A percentile compares a stretch with the other conserved stretches of the same genome.
Conservation (phyloP, 345 rosid species). For the Laguncularia racemosa region DNA sequence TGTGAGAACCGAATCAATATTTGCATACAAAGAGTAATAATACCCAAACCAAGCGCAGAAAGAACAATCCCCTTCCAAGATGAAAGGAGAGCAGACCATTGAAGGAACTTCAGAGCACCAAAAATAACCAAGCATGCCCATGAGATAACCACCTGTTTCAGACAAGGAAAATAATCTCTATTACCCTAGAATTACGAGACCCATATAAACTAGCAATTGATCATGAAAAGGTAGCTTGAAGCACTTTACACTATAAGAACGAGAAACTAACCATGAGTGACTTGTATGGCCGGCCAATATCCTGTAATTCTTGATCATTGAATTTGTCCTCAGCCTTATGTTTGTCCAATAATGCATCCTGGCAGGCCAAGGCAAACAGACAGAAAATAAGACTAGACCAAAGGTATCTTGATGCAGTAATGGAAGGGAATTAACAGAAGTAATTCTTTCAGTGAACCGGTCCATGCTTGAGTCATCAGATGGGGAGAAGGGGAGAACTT, state of each 20-base stretch:
- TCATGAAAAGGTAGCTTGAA: background rate
- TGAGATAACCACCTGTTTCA: slow-evolving; percentile 49
- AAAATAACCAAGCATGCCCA: slow-evolving; percentile 52
- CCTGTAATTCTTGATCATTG: slow-evolving; percentile 51
- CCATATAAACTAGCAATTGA: background rate
- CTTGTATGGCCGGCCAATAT: slow-evolving; percentile 60
- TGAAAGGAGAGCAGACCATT: slow-evolving; percentile 58
- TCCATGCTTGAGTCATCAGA: too few relatives aligned
- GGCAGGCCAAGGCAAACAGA: slow-evolving; percentile 7
- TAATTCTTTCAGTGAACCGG: too few relatives aligned
- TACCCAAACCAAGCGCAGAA: slow-evolving; percentile 38
- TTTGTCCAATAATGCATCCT: slow-evolving; percentile 83
- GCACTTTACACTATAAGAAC: background rate
- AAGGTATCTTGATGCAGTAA: too few relatives aligned
- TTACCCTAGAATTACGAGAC: slow-evolving; percentile 3
- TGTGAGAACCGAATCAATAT: slow-evolving; percentile 69
- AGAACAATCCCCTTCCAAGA: slow-evolving; percentile 75
- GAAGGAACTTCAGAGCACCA: slow-evolving; percentile 51
- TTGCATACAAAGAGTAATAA: slow-evolving; percentile 74
- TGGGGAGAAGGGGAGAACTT: background rate
- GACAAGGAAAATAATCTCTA: background rate
- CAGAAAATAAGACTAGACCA: slow-evolving; percentile 2
- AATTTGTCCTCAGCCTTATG: slow-evolving; percentile 59
- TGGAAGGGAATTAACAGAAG: too few relatives aligned
- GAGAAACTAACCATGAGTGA: slow-evolving; percentile 53